Evolutionary conservation across 2,329 filamentous ascomycete genomes (phyloP).

Genomic region (Raffaelea deltoideospora): DNA sequence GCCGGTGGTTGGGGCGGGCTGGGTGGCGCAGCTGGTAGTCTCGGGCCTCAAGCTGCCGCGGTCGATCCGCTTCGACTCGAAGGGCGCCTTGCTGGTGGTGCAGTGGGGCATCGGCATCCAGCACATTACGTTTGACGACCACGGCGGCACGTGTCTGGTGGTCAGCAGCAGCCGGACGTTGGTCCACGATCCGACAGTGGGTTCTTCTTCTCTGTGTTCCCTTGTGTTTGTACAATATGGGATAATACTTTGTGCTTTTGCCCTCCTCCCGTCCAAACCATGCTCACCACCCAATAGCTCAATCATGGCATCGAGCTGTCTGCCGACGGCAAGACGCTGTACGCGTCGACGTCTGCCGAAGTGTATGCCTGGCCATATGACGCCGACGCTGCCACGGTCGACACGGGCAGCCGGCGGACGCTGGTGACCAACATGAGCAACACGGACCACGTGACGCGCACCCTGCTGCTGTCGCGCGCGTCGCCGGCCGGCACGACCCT

Average conservation of each 20-base stretch:
- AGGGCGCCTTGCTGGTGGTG: constrained; percentile 29
- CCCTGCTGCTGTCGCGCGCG: constrained; percentile 43
- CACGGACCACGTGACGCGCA: constrained; percentile 49
- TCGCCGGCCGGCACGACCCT: constrained; percentile 24
- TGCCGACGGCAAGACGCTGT: constrained; percentile 35
- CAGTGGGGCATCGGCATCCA: constrained; percentile 26
- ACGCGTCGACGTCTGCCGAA: constrained; percentile 38
- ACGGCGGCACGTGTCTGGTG: constrained; percentile 25
- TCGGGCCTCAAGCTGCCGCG: constrained; percentile 22
- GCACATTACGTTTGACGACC: constrained; percentile 24
- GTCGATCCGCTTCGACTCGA: constrained; percentile 27
- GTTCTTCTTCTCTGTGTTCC: background rate
- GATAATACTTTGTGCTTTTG: background rate
- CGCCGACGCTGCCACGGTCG: constrained; percentile 28
- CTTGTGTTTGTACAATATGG: too few relatives aligned
- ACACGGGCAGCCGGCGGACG: constrained; percentile 24
- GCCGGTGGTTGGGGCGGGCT: constrained; percentile 17
- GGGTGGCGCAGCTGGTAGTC: constrained; percentile 18
- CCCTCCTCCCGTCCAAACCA: background rate
- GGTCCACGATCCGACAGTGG: constrained; percentile 9
- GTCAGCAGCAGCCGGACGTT: constrained; percentile 20
- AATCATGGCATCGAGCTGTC: constrained; percentile 43
- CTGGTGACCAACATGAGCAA: constrained; percentile 48
- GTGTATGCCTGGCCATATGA: constrained; percentile 54
- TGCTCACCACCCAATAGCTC: too few relatives aligned